Base-by-base conservation (phyloP, 176 grass and related monocot species). In the Rhynchospora breviuscula region DNA sequence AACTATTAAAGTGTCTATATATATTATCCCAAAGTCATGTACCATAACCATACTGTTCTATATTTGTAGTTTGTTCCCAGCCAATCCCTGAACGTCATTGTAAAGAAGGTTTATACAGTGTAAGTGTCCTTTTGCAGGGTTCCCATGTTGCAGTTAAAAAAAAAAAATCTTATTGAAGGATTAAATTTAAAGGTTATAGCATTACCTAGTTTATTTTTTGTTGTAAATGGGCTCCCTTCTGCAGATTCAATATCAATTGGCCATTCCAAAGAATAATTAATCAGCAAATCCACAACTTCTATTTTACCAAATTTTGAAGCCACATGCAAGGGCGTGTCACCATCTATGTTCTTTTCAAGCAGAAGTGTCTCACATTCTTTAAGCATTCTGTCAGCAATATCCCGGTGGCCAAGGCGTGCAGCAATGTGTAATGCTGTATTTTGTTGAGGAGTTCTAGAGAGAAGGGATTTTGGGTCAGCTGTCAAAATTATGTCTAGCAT, bases 341-440 rank as follows among this genome's bases (percentile, higher is more conserved):
- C 87, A 33, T 93, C 85, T 2, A 22, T 77, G 61, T 92, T 92
- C 63, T 5, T 67, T 60, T 52, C 73, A 13, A 83, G 23, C 18
- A 95, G 59, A 40, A 89, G 44, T 26, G 71, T 35, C 10, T 35
- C 21, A 15, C 53, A 21, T 33, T 72, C 14, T 1, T 0, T 19
- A 5, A 95, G 65, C n/a, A 84, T 53, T 87, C 45, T 62, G 47
- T 12, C 0, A 31, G 86, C 90, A 66, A 93, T 63, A 0, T 8
- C 51, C 12, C 47, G 18, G 78, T 90, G 80, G 12, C 88, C 89
- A 44, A 81, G 66, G 15, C 54, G 6, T 5, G 91, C 87, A 13
- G 89, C 91, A 64, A 97, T 69, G 78, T 93, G 91, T n/a, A 97
- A 87, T 29, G 84, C 91, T 10, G 87, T 90, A 84, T 91, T 90